Conservation (phyloP, 169 alveolate species). For the Toxoplasma gondii region DNA sequence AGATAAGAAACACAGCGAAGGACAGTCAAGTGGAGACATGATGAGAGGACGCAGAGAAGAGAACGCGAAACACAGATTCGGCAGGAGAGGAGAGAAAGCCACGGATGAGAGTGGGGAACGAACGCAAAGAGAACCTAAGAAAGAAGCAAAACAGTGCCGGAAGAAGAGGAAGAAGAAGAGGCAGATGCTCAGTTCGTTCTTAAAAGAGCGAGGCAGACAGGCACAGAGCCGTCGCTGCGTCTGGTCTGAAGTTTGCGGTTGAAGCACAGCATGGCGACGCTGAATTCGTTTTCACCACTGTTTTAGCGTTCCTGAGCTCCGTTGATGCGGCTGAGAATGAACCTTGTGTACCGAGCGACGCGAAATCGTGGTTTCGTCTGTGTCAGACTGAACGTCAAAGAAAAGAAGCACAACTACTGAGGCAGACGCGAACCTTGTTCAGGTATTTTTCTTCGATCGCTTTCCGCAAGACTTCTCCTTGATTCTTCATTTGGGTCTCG, state of each 20-base stretch:
- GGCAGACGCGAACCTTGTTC: conserved; percentile 9
- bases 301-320: too few species aligned
- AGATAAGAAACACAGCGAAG: not conserved
- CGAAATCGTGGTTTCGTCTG: too few species aligned
- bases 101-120: not conserved
- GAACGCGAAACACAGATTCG: too few species aligned
- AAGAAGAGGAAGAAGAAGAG: not conserved
- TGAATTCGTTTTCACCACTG: too few species aligned
- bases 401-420: not conserved
- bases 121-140: not conserved
- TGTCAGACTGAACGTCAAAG: too few species aligned
- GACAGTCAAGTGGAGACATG: too few species aligned
- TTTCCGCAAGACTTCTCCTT: not conserved
- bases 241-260: too few species aligned
- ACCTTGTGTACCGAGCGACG: too few species aligned
- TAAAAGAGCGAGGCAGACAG: not conserved
- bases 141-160: not conserved
- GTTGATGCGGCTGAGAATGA: not conserved
- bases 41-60: too few species aligned
- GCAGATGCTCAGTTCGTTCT: not conserved
- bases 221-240: too few species aligned
- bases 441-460: conserved; percentile 8
- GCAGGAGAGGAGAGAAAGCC: not conserved
- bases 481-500: not conserved
- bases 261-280: too few species aligned